Evolutionary conservation across 768 basidiomycete species (phyloP).

Genomic region (Mycena venus): DNA sequence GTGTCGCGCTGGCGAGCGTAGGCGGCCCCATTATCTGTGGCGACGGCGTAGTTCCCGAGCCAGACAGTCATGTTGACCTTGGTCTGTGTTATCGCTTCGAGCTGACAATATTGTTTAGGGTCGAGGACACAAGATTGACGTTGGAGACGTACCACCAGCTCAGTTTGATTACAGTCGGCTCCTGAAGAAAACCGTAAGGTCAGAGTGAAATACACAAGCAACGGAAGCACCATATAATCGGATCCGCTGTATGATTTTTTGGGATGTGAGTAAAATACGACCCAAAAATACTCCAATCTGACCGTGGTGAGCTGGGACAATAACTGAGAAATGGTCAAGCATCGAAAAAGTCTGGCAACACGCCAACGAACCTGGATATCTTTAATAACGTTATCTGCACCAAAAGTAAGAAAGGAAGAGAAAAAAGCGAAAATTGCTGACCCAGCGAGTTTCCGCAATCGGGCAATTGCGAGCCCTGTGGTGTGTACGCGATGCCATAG

Average conservation of each 20-base stretch:
- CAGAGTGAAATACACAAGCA: background rate
- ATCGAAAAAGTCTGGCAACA: background rate
- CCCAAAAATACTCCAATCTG: conserved; percentile 34
- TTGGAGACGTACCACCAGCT: conserved; percentile 68
- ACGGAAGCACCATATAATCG: conserved; percentile 76
- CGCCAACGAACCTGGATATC: conserved; percentile 73
- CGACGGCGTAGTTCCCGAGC: conserved; percentile 76
- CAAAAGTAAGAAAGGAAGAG: background rate
- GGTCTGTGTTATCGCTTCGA: conserved; percentile 92
- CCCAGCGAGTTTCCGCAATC: conserved; percentile 72
- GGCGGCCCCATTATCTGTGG: conserved; percentile 74
- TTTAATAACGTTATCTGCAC: conserved; percentile 67
- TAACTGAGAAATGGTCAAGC: conserved; percentile 59
- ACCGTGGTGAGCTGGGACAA: conserved; percentile 88
- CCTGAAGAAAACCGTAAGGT: background rate
- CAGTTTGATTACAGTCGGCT: conserved; percentile 87
- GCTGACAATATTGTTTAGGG: conserved; percentile 44
- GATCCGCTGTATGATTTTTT: conserved; percentile 59
- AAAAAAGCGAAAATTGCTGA: conserved; percentile 8
- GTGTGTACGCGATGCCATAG: conserved; percentile 92
- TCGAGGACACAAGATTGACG: too few relatives aligned
- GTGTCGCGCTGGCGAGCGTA: conserved; percentile 80
- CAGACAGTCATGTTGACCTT: conserved; percentile 89
- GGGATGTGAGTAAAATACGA: background rate
- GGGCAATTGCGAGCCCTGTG: conserved; percentile 78